phyloP scores from a whole-genome alignment of 805 yeast genomes.

The Wickerhamomyces sydowiorum region DNA sequence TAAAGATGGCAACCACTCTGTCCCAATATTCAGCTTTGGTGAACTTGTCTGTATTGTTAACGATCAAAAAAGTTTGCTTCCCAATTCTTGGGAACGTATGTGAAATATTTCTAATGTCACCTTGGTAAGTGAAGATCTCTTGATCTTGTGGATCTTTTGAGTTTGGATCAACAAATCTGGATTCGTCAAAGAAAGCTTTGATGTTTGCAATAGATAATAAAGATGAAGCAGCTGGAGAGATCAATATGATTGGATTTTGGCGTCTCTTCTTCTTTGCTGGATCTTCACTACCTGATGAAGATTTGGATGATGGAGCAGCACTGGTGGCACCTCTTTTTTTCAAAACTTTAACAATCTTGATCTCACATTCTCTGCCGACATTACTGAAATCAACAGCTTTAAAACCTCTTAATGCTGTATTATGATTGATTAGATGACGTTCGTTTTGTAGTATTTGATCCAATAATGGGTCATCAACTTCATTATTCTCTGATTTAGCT shows the following conservation, averaged over 20 bases:
- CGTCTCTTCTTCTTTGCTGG: conserved; percentile 20
- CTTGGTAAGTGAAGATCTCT: conserved; percentile 25
- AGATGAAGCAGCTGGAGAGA: conserved; percentile 78
- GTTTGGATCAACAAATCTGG: conserved; percentile 54
- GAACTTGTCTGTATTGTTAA: conserved; percentile 80
- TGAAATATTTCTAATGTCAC: conserved; percentile 40
- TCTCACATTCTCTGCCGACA: conserved; percentile 60
- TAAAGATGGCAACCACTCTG: conserved; percentile 89
- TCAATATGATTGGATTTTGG: conserved; percentile 64
- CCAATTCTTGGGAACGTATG: conserved; percentile 56
- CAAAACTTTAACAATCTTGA: conserved; percentile 39
- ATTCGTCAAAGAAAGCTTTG: conserved; percentile 66
- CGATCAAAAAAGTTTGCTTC: conserved; percentile 66
- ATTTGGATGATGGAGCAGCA: conserved; percentile 1
- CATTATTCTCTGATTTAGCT: background rate
- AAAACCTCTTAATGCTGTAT: conserved; percentile 57
- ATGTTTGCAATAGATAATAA: conserved; percentile 60
- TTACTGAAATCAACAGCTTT: conserved; percentile 64
- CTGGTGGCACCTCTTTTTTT: conserved; percentile 17
- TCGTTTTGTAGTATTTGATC: conserved; percentile 31
- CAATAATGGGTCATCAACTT: conserved; percentile 29
- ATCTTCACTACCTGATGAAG: conserved; percentile 15
- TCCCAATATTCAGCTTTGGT: conserved; percentile 98
- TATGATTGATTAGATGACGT: conserved; percentile 49
- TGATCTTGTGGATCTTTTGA: conserved; percentile 28